Evolutionary conservation across 495 filamentous ascomycete species (phyloP).

Genomic region (Podospora pseudoanserina): DNA sequence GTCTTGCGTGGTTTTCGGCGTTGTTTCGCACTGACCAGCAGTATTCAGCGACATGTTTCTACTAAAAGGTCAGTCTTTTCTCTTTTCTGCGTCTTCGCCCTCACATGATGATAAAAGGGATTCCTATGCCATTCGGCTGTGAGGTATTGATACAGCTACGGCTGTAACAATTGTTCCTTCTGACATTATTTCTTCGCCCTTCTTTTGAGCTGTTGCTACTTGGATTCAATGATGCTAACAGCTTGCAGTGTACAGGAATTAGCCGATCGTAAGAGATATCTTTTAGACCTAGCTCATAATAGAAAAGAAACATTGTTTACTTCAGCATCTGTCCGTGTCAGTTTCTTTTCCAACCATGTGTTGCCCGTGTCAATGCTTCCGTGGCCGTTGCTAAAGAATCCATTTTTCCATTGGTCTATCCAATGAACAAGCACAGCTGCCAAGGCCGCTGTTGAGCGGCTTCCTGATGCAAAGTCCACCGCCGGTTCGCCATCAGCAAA

Average conservation of each 20-base stretch:
- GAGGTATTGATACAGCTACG: conserved; percentile 9
- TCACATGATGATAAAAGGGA: conserved; percentile 13
- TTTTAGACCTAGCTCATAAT: neutral
- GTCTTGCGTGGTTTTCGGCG: neutral
- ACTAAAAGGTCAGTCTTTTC: conserved; percentile 7
- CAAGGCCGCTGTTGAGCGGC: neutral
- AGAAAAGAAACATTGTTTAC: neutral
- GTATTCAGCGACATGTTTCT: neutral
- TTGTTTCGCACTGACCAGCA: neutral
- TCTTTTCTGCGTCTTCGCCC: neutral
- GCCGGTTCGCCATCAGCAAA: neutral
- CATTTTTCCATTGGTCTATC: neutral
- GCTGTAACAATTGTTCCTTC: conserved; percentile 14
- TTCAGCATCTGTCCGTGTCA: neutral
- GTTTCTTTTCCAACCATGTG: neutral
- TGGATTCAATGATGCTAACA: neutral
- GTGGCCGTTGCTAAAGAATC: neutral
- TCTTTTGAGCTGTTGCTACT: neutral
- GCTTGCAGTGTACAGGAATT: neutral
- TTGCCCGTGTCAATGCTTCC: neutral
- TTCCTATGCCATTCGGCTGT: conserved; percentile 8
- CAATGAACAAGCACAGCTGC: neutral
- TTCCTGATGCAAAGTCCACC: neutral
- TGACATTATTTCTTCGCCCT: neutral
- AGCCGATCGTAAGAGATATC: neutral